A percentile compares a stretch with the other conserved stretches of the same genome.
These are phyloP conservation scores for Collybia sp. DNA, from an alignment of 768 basidiomycete species.

Conservation along the genomic window DNA sequence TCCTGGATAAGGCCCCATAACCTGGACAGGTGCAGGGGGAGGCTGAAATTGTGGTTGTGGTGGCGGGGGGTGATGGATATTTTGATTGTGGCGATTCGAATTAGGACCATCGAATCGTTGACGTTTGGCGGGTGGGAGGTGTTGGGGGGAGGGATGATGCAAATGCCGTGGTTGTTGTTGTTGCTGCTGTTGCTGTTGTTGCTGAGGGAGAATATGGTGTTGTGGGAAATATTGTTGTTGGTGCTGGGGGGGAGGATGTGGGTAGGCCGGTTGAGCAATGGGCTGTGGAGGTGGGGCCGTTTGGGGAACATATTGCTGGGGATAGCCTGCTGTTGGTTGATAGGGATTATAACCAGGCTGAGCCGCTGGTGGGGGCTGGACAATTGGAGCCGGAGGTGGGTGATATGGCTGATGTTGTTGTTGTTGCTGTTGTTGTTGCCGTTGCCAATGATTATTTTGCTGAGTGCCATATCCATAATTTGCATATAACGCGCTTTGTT, in stretches of 20 bases:
- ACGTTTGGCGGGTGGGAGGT: conserved; percentile 88
- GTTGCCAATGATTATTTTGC: conserved; percentile 53
- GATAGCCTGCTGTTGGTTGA: conserved; percentile 63
- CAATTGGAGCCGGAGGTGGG: conserved; percentile 47
- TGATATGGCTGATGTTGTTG: conserved; percentile 47
- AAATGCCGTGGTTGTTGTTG: conserved; percentile 45
- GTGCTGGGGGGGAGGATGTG: conserved; percentile 38
- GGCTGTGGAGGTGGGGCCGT: conserved; percentile 43
- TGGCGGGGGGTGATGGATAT: conserved; percentile 45
- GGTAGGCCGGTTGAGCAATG: conserved; percentile 45
- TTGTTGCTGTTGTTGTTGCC: conserved; percentile 48
- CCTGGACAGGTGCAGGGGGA: conserved; percentile 45
- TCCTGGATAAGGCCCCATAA: conserved; percentile 27
- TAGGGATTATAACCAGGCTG: conserved; percentile 73
- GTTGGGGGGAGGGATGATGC: conserved; percentile 68
- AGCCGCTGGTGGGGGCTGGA: conserved; percentile 49
- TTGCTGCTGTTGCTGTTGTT: conserved; percentile 41
- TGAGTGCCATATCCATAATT: conserved; percentile 89
- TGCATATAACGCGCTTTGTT: conserved; percentile 83
- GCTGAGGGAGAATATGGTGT: conserved; percentile 27
- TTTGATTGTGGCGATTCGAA: conserved; percentile 43
- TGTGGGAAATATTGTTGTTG: conserved; percentile 37
- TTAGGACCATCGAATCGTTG: conserved; percentile 83
- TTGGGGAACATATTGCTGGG: conserved; percentile 66
- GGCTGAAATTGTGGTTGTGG: conserved; percentile 67